These are phyloP conservation scores for Plasmodiophora brassicae DNA, from an alignment of 208 protist species.

Conservation along the genomic window DNA sequence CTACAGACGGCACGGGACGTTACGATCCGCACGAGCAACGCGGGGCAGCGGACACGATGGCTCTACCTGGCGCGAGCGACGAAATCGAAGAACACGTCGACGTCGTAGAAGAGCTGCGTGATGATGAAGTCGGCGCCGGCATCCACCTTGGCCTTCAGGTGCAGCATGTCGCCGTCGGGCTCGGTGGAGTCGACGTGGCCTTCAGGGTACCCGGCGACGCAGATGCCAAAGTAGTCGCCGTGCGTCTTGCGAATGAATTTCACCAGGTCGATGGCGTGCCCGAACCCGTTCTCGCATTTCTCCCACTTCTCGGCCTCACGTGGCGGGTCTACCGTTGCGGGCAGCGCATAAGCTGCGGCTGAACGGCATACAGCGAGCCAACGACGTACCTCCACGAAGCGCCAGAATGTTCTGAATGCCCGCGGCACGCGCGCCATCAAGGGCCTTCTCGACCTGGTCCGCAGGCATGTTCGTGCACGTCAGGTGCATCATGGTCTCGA, in stretches of 20 bases:
- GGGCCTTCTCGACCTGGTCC: constrained; percentile 53
- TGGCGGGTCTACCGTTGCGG: constrained; percentile 13
- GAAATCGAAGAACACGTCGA: constrained; percentile 78
- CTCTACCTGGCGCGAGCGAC: constrained; percentile 36
- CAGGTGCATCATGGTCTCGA: constrained; percentile 84
- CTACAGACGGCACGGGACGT: neutral
- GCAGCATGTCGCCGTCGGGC: constrained; percentile 34
- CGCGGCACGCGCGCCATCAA: constrained; percentile 70
- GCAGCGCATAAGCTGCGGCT: neutral
- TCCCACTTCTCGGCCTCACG: constrained; percentile 18
- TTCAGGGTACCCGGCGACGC: constrained; percentile 78
- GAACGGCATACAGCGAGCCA: neutral
- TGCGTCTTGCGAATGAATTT: constrained; percentile 77
- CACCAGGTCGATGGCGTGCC: constrained; percentile 85
- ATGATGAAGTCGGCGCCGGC: constrained; percentile 89
- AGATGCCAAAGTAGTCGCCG: constrained; percentile 88
- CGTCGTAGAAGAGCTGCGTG: constrained; percentile 92
- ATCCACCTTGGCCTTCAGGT: constrained; percentile 67
- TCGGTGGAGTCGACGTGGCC: constrained; percentile 41
- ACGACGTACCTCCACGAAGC: constrained; percentile 75
- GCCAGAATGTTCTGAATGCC: constrained; percentile 91
- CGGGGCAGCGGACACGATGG: neutral
- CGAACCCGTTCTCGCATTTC: constrained; percentile 61
- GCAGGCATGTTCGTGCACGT: constrained; percentile 84
- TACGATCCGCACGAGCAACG: neutral